These are phyloP conservation scores for Astrephomene gubernaculifera DNA, from an alignment of 139 green algal species.

Conservation along the genomic window DNA sequence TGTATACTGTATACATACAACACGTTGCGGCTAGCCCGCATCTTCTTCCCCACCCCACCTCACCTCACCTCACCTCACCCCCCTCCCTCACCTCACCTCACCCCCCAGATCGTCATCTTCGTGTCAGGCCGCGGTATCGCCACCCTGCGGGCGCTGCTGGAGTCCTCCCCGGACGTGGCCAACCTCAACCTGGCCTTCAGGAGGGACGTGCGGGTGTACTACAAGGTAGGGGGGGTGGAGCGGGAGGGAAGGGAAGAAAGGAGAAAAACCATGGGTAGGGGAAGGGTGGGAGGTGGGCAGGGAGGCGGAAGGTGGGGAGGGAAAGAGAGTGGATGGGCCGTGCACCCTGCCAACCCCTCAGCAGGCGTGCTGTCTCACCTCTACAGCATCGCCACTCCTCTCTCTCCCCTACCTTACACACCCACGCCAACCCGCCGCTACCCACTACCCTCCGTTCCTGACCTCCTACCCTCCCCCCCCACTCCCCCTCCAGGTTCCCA, in stretches of 20 bases:
- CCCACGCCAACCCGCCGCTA: background rate
- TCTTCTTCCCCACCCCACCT: no score
- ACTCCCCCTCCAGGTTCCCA: conserved; percentile 61
- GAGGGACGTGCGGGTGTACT: conserved; percentile 81
- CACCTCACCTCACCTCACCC: background rate
- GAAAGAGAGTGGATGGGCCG: no score
- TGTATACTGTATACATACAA: no score
- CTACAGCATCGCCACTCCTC: background rate
- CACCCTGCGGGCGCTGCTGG: conserved; percentile 73
- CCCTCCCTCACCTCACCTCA: background rate
- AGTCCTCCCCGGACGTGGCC: conserved; percentile 57
- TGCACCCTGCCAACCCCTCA: no score
- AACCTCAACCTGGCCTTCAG: conserved; percentile 67
- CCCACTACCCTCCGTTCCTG: background rate
- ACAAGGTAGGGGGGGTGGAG: conserved; percentile 62
- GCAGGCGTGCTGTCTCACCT: no score
- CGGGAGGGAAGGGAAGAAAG: background rate
- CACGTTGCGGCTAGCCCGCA: no score
- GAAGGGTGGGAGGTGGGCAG: no score
- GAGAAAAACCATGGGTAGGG: no score
- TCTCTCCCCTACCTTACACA: no score
- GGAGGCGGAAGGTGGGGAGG: no score
- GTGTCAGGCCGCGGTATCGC: conserved; percentile 72
- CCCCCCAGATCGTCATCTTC: conserved; percentile 56
- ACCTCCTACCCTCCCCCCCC: background rate